Evolutionary conservation across 495 filamentous ascomycete genomes (phyloP), one percentile per base, ranked within the genome.

Genomic region (Cladorrhinum samala): DNA sequence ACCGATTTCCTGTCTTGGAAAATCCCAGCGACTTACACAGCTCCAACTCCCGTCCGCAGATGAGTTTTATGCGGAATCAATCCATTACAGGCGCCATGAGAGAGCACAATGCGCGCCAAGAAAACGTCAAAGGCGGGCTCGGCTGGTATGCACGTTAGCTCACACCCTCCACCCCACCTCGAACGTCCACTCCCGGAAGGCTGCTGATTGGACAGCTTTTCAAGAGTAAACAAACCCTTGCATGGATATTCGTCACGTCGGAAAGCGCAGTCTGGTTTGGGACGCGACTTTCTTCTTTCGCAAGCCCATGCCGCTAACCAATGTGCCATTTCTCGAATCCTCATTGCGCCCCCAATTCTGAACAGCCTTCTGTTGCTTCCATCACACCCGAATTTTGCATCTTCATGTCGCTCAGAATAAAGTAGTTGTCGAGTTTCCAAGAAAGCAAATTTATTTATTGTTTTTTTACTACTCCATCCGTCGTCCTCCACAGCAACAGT

Each of bases 201-300:
- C 42, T 37, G 45, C 14, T 54, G 50, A 63, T 66, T 66, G 57
- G 63, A 27, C 50, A 53, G 51, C 45, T 7, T 49, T 25, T 9
- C 30, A 25, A 60, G 62, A 63, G 63, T 66, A 66, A 66, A 66
- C 63, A 66, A 66, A 56, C 45, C 20, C 37, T 36, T 52, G 53
- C 52, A 54, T 42, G 45, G 50, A 38, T 30, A 14, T 36, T 48
- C 44, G 40, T 46, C 49, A 46, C 38, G 44, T 39, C 40, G 9
- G 11, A 18, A 55, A 48, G 48, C 44, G 11, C 23, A 5, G 27
- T 5, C 38, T 16, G 37, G 23, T 25, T 33, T 19, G 14, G 39
- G 39, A 64, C 58, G 58, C 59, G 60, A 40, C 50, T 62, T 53
- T 56, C 50, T 62, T 53, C 59, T 50, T 53, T 47, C 46, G 43